Evolutionary conservation across 202 grass and related monocot species (phyloP).

Genomic region (Hordeum pubiflorum): DNA sequence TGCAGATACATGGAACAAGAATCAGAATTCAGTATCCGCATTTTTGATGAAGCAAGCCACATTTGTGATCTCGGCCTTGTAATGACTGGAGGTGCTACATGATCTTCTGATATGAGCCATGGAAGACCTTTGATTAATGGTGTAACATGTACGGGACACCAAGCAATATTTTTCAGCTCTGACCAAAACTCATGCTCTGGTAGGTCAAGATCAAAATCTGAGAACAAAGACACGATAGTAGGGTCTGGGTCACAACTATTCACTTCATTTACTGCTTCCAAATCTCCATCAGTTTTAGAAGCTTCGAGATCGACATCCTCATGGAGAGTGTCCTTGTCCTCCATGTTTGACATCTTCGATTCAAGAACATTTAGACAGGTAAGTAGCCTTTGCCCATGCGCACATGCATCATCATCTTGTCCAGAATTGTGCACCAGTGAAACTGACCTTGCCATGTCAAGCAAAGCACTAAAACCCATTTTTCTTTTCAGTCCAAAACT

Average conservation of each 20-base stretch:
- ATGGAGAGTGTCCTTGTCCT: slow-evolving; percentile 18
- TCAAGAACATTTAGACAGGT: slow-evolving; percentile 67
- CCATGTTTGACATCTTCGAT: slow-evolving; percentile 47
- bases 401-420: slow-evolving; percentile 35
- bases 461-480: slow-evolving; percentile 68
- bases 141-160: slow-evolving; percentile 75
- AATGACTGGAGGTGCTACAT: slow-evolving; percentile 58
- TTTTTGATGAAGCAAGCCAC: slow-evolving; percentile 90
- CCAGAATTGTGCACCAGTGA: slow-evolving; percentile 64
- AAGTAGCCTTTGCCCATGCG: slow-evolving; percentile 53
- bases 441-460: slow-evolving; percentile 84
- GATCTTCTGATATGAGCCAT: slow-evolving; percentile 69
- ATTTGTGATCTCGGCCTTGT: slow-evolving; percentile 88
- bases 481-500: slow-evolving; percentile 80
- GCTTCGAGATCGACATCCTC: slow-evolving; percentile 22
- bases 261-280: slow-evolving; percentile 37
- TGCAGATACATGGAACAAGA: slow-evolving; percentile 75
- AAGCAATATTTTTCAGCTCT: slow-evolving; percentile 71
- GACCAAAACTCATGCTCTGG: slow-evolving; percentile 88
- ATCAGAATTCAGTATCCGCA: slow-evolving; percentile 79
- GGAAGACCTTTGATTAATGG: slow-evolving; percentile 74
- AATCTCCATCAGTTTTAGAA: slow-evolving; percentile 31
- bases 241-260: slow-evolving; percentile 29
- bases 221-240: slow-evolving; percentile 45
- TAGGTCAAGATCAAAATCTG: slow-evolving; percentile 71